phyloP scores from a whole-genome alignment of 1,284 basidiomycete genomes.

The Boletus calvinii region DNA sequence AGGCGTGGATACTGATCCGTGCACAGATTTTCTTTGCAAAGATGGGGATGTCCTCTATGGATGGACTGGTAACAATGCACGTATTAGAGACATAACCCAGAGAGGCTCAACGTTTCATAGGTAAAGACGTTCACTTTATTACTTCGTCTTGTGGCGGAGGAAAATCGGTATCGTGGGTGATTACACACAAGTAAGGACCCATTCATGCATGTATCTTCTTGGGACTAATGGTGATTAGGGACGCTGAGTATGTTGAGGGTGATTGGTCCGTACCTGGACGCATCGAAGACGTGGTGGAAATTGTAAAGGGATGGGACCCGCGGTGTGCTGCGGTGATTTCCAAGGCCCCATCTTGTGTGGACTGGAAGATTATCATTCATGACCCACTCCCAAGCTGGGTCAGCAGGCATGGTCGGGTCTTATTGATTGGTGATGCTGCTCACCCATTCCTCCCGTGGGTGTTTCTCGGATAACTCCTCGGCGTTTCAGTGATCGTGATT shows the following conservation, averaged over 20 bases:
- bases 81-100: neutral
- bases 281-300: slow-evolving; percentile 28
- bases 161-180: slow-evolving; percentile 25
- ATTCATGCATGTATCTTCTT: neutral
- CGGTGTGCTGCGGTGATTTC: slow-evolving; percentile 29
- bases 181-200: slow-evolving; percentile 22
- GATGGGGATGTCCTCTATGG: slow-evolving; percentile 26
- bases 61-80: slow-evolving; percentile 20
- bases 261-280: slow-evolving; percentile 27
- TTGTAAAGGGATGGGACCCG: slow-evolving; percentile 33
- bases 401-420: slow-evolving; percentile 25
- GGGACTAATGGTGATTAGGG: slow-evolving; percentile 13
- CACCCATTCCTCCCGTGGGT: slow-evolving; percentile 32
- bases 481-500: neutral
- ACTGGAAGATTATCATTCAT: slow-evolving; percentile 35
- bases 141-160: slow-evolving; percentile 20
- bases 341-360: slow-evolving; percentile 29
- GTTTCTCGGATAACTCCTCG: neutral
- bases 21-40: slow-evolving; percentile 22
- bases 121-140: slow-evolving; percentile 31
- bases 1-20: slow-evolving; percentile 28
- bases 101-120: slow-evolving; percentile 3
- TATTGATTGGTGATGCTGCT: slow-evolving; percentile 34
- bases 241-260: slow-evolving; percentile 27
- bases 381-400: slow-evolving; percentile 35